Base-by-base conservation (phyloP, 2,329 filamentous ascomycete genomes). In the Stagonosporopsis cucurbitacearum region DNA sequence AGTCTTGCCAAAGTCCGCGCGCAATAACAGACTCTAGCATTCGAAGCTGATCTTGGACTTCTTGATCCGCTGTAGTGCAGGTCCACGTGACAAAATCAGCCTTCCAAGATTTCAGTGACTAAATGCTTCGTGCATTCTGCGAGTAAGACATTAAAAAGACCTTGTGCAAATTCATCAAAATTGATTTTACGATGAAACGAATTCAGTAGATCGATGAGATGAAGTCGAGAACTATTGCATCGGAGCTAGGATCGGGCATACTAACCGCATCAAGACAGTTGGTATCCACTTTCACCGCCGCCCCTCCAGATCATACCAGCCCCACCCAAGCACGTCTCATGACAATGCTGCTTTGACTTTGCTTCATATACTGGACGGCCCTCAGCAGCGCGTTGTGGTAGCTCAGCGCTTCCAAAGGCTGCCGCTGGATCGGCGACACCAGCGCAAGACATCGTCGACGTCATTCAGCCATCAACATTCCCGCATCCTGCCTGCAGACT, bases 401-500 rank as follows among this genome's bases (percentile, higher is more conserved):
- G 6, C 17, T 17, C n/a, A 33, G 22, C 39, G 37, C 22, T 23
- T 3, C 36, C 35, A 30, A 37, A 46, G 23, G 13, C 28, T 13
- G 52, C 52, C 48, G 47, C 53, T 39, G 47, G 53, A 51, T 32
- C 42, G 47, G 53, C 53, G 32, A 50, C 48, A 51, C 47, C 47
- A 46, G 42, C 47, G 39, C 39, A 45, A 32, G 44, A 51, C 36
- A 58, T 59, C 25, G 47, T 56, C 52, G 43, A 59, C 57, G 52
- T 59, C 57, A 59, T 59, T 36, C n/a, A 22, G 23, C 33, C 37
- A 30, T 37, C 35, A 23, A 40, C 39, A 41, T 55, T 30, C 25
- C 33, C 33, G 28, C 50, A 43, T 28, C 41, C 39, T 15, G 33
- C 30, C 36, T 30, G 43, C 28, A 28, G 13, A 48, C 15, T 13